phyloP scores from a whole-genome alignment of 2,329 filamentous ascomycete species.

The Neoscytalidium dimidiatum region DNA sequence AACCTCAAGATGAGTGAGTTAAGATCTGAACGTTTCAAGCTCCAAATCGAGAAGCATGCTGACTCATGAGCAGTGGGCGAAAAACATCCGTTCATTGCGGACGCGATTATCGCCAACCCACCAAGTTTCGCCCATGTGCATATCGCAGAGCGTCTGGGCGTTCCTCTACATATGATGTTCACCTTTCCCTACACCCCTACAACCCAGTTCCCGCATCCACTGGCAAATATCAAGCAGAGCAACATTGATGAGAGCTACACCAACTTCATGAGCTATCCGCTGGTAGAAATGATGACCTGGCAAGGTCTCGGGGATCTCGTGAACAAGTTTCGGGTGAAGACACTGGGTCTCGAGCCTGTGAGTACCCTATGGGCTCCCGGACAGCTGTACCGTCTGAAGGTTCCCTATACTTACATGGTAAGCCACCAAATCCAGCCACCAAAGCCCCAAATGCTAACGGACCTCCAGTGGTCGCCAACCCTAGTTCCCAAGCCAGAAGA shows the following conservation, averaged over 20 bases:
- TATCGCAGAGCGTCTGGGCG: constrained; percentile 71
- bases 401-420: constrained; percentile 71
- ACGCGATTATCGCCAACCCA: constrained; percentile 78
- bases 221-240: constrained; percentile 72
- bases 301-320: constrained; percentile 71
- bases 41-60: constrained; percentile 27
- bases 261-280: constrained; percentile 78
- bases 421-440: not conserved
- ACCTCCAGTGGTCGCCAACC: constrained; percentile 53
- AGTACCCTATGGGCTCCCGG: constrained; percentile 77
- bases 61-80: constrained; percentile 50
- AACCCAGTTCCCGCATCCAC: constrained; percentile 72
- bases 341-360: constrained; percentile 70
- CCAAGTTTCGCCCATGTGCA: constrained; percentile 78
- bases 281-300: constrained; percentile 76
- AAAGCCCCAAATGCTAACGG: not conserved
- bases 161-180: constrained; percentile 85
- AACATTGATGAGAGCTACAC: constrained; percentile 73
- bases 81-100: constrained; percentile 75
- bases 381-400: constrained; percentile 69
- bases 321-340: constrained; percentile 71
- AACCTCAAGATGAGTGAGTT: constrained; percentile 60
- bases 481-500: constrained; percentile 68
- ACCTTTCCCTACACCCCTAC: constrained; percentile 82
- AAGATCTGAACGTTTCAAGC: not conserved